These are phyloP conservation scores for Fraxinus excelsior DNA, from an alignment of 257 asterid species.

Conservation along the genomic window DNA sequence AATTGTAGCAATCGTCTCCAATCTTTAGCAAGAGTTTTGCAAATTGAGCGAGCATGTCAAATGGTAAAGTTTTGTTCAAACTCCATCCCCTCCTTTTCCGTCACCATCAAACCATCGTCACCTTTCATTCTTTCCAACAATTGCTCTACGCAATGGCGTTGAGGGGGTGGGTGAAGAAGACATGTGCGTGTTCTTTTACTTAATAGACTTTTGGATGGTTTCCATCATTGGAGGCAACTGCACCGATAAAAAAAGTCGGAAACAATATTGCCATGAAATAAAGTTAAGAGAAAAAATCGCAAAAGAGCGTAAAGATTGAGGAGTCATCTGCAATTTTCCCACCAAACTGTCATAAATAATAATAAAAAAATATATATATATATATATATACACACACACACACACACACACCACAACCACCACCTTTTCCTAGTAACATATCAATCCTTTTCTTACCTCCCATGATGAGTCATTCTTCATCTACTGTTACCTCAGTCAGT, in stretches of 20 bases:
- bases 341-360: too few relatives aligned
- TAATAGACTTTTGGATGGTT: neutral
- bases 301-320: neutral
- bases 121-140: too few relatives aligned
- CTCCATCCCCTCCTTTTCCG: too few relatives aligned
- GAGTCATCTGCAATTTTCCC: neutral
- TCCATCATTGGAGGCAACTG: neutral
- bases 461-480: conserved; percentile 65
- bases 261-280: neutral
- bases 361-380: too few relatives aligned
- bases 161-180: too few relatives aligned
- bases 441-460: conserved; percentile 9
- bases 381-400: neutral
- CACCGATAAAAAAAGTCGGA: too few relatives aligned
- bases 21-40: neutral
- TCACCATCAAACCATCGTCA: too few relatives aligned
- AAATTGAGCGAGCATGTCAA: neutral
- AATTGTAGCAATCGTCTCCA: neutral
- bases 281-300: neutral
- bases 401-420: neutral
- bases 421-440: conserved; percentile 22
- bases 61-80: neutral
- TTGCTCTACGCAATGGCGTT: too few relatives aligned
- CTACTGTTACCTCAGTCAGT: conserved; percentile 42
- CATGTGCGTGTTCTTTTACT: too few relatives aligned